Evolutionary conservation across 495 filamentous ascomycete species (phyloP).

Genomic region (Corynascus novoguineensis): DNA sequence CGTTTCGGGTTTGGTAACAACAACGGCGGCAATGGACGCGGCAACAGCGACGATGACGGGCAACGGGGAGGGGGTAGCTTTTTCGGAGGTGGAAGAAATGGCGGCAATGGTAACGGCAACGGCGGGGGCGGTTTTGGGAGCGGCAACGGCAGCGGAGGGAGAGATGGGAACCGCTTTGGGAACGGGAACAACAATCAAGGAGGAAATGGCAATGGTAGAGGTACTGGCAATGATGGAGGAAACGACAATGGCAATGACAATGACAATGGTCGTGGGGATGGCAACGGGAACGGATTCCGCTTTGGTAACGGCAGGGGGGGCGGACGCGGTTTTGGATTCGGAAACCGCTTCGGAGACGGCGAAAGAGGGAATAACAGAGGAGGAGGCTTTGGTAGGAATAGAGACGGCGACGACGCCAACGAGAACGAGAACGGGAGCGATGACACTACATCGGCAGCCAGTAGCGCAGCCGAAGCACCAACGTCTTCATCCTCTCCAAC

Average conservation of each 20-base stretch:
- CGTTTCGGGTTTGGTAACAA: slow-evolving; percentile 11
- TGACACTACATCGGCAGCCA: neutral
- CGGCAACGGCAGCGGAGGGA: slow-evolving; percentile 15
- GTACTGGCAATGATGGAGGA: slow-evolving; percentile 17
- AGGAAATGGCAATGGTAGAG: slow-evolving; percentile 2
- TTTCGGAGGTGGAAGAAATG: neutral
- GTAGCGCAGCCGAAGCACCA: neutral
- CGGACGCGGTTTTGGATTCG: neutral
- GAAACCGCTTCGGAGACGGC: neutral
- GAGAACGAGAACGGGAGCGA: neutral
- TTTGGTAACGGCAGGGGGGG: slow-evolving; percentile 5
- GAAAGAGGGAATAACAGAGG: neutral
- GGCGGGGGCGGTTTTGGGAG: slow-evolving; percentile 16
- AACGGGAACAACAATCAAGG: neutral
- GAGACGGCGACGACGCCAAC: neutral
- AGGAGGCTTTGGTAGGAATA: neutral
- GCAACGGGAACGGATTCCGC: no score
- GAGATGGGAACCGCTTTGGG: slow-evolving; percentile 3
- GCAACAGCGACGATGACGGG: neutral
- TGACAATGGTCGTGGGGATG: neutral
- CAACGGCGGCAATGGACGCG: neutral
- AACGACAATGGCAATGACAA: slow-evolving; percentile 15
- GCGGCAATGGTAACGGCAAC: neutral
- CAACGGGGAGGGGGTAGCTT: neutral
- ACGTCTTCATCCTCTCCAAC: neutral